Base-by-base conservation (phyloP, 768 basidiomycete genomes). In the Lactarius tabidus region DNA sequence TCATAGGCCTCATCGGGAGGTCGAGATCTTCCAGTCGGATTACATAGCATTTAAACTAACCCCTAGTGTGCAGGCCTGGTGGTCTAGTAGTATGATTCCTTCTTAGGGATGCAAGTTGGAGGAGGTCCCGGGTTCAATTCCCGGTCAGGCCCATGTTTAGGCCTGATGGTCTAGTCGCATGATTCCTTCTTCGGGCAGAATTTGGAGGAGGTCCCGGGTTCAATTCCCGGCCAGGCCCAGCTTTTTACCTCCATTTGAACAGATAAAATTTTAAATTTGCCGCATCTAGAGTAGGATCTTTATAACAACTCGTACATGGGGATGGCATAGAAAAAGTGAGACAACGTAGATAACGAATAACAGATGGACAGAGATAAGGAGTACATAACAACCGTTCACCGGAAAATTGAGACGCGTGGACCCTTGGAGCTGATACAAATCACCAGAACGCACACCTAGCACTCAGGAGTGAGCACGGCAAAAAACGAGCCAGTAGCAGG, bases 101-200 rank as follows among this genome's bases (percentile, higher is more conserved):
- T 66, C 65, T 66, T 66, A 66, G 65, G 65, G 65, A 58, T 66
- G 65, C 65, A 66, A 66, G 65, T 62, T 87, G 83, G 86, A 87
- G 87, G 87, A 89, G 88, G 88, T 88, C 86, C 86, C 83, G 86
- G 87, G 88, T 89, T 89, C 87, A 88, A 89, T 88, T 88, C 87
- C 86, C 86, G 83, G 86, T 82, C 81, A 86, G 85, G 87, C 85
- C 86, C 82, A 41, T 26, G 10, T 66, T 38, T 58, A 62, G 65
- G 65, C 65, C 60, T 66, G 60, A 66, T 66, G 65, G 65, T 66
- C 65, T 66, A 66, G 65, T 66, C 15, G 65, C 65, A 66, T 66
- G 65, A 66, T 66, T 66, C 65, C 65, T 66, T 66, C 65, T 66
- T 66, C 65, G 65, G 65, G 65, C 65, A 66, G 31, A 61, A 48